Evolutionary conservation across 1,284 basidiomycete species (phyloP).

Genomic region (Leccinum fuscescens): DNA sequence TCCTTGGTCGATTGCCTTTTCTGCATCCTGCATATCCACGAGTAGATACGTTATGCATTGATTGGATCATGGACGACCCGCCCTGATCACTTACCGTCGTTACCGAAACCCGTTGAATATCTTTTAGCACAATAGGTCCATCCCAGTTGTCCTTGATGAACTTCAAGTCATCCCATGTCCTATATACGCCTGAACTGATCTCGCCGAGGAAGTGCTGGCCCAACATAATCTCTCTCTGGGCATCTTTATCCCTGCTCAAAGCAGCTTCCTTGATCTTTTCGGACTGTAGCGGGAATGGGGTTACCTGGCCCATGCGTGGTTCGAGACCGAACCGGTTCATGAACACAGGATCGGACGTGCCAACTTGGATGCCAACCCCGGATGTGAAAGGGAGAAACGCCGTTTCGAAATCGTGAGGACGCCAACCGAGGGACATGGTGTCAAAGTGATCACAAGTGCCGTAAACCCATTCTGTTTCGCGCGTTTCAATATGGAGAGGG

Average conservation of each 20-base stretch:
- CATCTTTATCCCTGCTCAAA: constrained; percentile 47
- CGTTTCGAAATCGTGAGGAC: constrained; percentile 46
- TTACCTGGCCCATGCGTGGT: constrained; percentile 28
- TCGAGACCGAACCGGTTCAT: constrained; percentile 41
- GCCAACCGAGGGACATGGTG: constrained; percentile 49
- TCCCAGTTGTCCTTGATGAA: constrained; percentile 69
- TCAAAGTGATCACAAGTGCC: constrained; percentile 54
- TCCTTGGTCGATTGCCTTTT: constrained; percentile 64
- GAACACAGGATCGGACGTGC: constrained; percentile 52
- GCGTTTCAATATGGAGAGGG: constrained; percentile 46
- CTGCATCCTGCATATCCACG: constrained; percentile 54
- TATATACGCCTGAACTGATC: constrained; percentile 56
- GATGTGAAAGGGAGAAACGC: constrained; percentile 37
- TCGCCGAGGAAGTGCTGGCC: constrained; percentile 59
- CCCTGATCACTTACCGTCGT: constrained; percentile 12
- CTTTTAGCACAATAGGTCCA: constrained; percentile 70
- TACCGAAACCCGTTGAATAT: constrained; percentile 58
- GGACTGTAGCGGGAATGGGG: constrained; percentile 58
- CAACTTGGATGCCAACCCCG: constrained; percentile 44
- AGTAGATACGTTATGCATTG: neutral
- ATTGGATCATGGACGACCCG: neutral
- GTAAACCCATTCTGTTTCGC: constrained; percentile 52
- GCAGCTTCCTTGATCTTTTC: constrained; percentile 38
- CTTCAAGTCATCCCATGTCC: constrained; percentile 64
- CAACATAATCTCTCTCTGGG: constrained; percentile 40